A percentile compares a stretch with the other conserved stretches of the same genome.
These are phyloP conservation scores for Pelargonium fulgidum DNA, from an alignment of 441 rosid species.

Conservation along the genomic window DNA sequence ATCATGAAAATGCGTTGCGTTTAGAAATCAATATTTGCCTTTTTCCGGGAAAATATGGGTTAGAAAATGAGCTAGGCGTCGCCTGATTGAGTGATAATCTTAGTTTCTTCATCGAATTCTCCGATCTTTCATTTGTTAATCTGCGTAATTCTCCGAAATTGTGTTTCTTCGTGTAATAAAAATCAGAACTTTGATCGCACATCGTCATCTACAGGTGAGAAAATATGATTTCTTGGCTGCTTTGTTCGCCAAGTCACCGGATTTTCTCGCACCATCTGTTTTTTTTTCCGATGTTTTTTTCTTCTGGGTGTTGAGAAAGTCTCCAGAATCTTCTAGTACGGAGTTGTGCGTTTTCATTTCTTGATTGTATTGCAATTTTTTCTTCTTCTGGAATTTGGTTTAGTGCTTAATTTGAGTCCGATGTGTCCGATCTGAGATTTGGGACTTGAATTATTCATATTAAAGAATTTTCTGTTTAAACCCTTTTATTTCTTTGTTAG, in stretches of 20 bases:
- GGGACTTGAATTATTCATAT: background rate
- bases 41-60: constrained; percentile 3
- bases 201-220: constrained; percentile 1
- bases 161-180: background rate
- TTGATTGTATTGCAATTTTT: background rate
- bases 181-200: background rate
- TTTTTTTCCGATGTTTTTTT: background rate
- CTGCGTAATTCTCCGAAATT: background rate
- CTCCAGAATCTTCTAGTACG: background rate
- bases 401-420: background rate
- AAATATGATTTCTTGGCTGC: background rate
- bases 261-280: background rate
- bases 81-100: background rate
- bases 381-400: background rate
- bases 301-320: background rate
- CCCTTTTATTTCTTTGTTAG: too few relatives aligned
- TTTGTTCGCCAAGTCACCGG: background rate
- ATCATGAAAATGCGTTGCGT: constrained; percentile 22
- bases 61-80: background rate
- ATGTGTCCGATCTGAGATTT: constrained; percentile 6
- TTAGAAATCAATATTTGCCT: constrained; percentile 15
- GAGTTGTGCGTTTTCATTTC: background rate
- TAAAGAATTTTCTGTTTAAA: background rate
- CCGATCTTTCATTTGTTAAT: background rate
- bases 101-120: background rate